These are phyloP conservation scores for Oryza brachyantha DNA, from an alignment of 176 grass and related monocot genomes.

Conservation along the genomic window DNA sequence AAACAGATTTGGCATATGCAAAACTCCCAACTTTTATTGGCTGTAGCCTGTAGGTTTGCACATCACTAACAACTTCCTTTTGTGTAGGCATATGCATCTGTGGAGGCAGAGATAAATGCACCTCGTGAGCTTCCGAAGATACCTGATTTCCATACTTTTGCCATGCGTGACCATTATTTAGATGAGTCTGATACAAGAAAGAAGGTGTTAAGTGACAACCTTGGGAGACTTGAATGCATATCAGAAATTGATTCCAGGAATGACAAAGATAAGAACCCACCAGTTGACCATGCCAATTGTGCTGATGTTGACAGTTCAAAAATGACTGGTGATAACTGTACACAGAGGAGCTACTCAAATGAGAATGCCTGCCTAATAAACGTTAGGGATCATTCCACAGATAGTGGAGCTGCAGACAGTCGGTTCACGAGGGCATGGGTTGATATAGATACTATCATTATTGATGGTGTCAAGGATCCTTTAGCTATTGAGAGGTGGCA, in stretches of 20 bases:
- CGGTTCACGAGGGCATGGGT: slow-evolving; percentile 82
- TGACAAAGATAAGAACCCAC: slow-evolving; percentile 57
- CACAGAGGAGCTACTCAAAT: slow-evolving; percentile 53
- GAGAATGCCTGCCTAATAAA: slow-evolving; percentile 63
- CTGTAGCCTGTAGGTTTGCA: neutral
- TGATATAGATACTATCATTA: slow-evolving; percentile 74
- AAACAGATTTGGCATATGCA: slow-evolving; percentile 9
- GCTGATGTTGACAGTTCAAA: slow-evolving; percentile 70
- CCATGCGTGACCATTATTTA: slow-evolving; percentile 62
- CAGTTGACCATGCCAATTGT: slow-evolving; percentile 43
- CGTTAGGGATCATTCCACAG: slow-evolving; percentile 62
- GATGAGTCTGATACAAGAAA: slow-evolving; percentile 80
- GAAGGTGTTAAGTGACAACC: slow-evolving; percentile 52
- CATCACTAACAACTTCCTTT: slow-evolving; percentile 11
- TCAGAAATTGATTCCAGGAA: slow-evolving; percentile 73
- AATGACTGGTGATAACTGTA: slow-evolving; percentile 67
- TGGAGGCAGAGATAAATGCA: slow-evolving; percentile 68
- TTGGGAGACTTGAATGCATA: slow-evolving; percentile 68
- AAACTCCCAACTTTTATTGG: slow-evolving; percentile 11
- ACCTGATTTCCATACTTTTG: slow-evolving; percentile 86
- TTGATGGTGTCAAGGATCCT: slow-evolving; percentile 85
- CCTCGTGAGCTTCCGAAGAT: slow-evolving; percentile 89
- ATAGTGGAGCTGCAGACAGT: slow-evolving; percentile 63
- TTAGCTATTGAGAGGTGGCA: slow-evolving; percentile 97
- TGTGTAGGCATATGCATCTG: slow-evolving; percentile 89